Conservation (phyloP, 768 basidiomycete genomes). For the Tylopilus sp. region DNA sequence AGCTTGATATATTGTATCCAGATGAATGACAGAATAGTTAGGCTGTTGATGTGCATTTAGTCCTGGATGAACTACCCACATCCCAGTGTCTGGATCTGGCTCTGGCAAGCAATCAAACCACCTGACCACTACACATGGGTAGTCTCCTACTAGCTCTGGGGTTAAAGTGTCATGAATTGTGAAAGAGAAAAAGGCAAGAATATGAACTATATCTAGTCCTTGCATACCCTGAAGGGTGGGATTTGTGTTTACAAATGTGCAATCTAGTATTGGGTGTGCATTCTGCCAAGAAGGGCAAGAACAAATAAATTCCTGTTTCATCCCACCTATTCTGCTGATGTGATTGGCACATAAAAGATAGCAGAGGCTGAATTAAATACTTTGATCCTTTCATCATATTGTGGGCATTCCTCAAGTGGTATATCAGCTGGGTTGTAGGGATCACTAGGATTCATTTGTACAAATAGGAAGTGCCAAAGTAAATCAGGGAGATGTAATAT, state of each 20-base stretch:
- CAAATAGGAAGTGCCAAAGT: not conserved
- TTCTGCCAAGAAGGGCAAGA: not conserved
- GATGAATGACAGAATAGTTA: too few relatives aligned
- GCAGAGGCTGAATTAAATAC: not conserved
- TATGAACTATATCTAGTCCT: not conserved
- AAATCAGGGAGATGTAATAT: not conserved
- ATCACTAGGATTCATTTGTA: not conserved
- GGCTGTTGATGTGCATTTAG: too few relatives aligned
- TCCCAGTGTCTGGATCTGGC: too few relatives aligned
- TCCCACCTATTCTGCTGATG: not conserved
- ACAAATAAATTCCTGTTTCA: not conserved
- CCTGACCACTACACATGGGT: not conserved
- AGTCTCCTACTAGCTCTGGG: not conserved
- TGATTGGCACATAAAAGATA: not conserved
- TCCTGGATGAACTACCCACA: too few relatives aligned
- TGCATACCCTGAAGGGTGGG: not conserved
- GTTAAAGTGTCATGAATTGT: not conserved
- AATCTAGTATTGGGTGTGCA: not conserved
- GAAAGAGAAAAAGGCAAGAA: not conserved
- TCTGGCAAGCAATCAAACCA: not conserved
- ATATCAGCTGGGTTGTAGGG: not conserved
- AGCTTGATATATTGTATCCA: too few relatives aligned
- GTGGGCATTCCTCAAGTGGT: not conserved
- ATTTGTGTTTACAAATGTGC: not conserved
- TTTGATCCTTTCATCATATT: not conserved